Evolutionary conservation across 331 rosid species (phyloP), one percentile per base, ranked within the genome.

Genomic region (Ulmus americana): DNA sequence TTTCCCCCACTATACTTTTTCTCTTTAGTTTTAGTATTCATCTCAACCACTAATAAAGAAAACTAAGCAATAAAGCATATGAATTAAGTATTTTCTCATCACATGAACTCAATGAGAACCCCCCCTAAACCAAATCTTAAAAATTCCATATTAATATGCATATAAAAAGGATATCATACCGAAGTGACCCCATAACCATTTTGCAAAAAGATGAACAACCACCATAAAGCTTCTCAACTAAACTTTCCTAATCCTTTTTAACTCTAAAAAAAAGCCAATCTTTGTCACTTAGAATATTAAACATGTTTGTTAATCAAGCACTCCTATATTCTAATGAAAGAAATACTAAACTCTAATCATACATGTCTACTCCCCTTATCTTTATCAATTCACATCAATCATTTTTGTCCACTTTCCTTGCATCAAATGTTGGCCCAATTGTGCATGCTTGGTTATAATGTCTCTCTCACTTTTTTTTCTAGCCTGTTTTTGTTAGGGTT

Each of bases 51-150:
- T 13, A 53, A 52, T 59, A 50, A 50, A 63, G 48, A 64, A 69
- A 54, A 22, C 72, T 53, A 55, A 66, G 67, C 82, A 75, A 72
- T 68, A 60, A 70, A 56, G 59, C 45, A 28, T 10, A 45, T 63
- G 6, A 10, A 52, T 48, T 55, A 70, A 39, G 55, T 62, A 47
- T 47, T 68, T 55, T 59, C 52, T 39, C 8, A 63, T 71, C 83
- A 84, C 86, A 86, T 82, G 95, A 84, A 74, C 71, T 71, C 71
- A 79, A 87, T 80, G 68, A 88, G 74, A 70, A 74, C 77, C 48
- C 15, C 15, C 77, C 74, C 54, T 39, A 83, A 28, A 83, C 63
- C 66, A 71, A 77, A 72, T 72, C 69, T 58, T 59, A 53, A 46
- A 54, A 55, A 42, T 50, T 63, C 40, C 55, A 6, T 11, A 59